Base-by-base conservation (phyloP, 2,329 filamentous ascomycete genomes). In the Clonostachys rhizophaga region DNA sequence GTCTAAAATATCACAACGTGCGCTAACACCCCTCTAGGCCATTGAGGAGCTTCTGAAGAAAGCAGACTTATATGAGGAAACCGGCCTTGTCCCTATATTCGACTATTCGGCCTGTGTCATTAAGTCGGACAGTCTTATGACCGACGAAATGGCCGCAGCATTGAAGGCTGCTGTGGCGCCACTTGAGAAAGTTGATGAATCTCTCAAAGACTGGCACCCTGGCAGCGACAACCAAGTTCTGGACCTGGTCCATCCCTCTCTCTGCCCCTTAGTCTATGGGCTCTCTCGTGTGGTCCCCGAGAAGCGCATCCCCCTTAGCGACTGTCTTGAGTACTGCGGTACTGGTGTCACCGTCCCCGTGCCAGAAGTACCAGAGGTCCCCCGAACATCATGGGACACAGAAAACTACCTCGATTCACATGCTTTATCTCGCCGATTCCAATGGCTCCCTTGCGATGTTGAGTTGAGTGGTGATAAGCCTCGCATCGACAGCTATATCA, bases 241-340 rank as follows among this genome's bases (percentile, higher is more conserved):
- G 1, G 73, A 84, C 55, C 62, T 84, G 2, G 68, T 84, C 14
- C 72, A 84, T 51, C 79, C 80, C 6, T 83, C 77, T 2, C 63
- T 83, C 13, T 84, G 72, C 47, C 78, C 80, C 1, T 57, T 84
- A 2, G 58, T 76, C 1, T 78, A 30, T 30, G 24, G 24, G 9
- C 24, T 30, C 24, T 30, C 24, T 30, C 24, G 24, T 74, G 50
- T 73, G 72, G 35, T 39, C 11, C 40, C 37, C 37, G 37, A 40
- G 37, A n/a, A n/a, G 33, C 24, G n/a, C 8, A 12, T 16, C 12
- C 35, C 16, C 16, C 18, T 20, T 10, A 34, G 10, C 20, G 14
- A 34, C 20, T 16, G 13, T 34, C 12, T 36, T 39, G 17, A 45
- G 20, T 24, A 8, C 18, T 33, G 14, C 4, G 30, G 41, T 11